Evolutionary conservation across 768 basidiomycete genomes (phyloP), one percentile per base, ranked within the genome.

Genomic region (Mycena haematopus): DNA sequence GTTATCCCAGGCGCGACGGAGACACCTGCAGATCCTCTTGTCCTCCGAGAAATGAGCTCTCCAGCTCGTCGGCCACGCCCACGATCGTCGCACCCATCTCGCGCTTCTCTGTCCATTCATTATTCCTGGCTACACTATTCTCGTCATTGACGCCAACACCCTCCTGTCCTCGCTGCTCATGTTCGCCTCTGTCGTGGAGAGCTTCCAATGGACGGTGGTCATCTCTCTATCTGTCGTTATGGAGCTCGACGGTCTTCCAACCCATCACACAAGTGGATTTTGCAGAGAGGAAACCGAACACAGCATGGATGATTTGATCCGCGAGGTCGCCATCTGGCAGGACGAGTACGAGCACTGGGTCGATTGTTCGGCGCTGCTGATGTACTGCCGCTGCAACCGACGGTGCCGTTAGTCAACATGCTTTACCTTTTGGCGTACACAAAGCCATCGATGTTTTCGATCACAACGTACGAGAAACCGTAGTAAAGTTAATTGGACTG

Each of bases 261-360:
- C 66, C 62, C 78, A 3, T 75, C 84, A 0, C 81, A 74, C 85
- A 90, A 63, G 84, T 95, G 62, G 90, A 93, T 64, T 92, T 94
- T 71, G 71, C 82, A 25, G 76, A 77, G 31, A 76, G 77, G 65
- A 69, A 63, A 67, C 72, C 69, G 90, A 91, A 49, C 83, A 90
- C 42, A 93, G 84, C 63, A 95, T 97, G 93, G 96, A 99, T 71
- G 96, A n/a, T n/a, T n/a, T n/a, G n/a, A n/a, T n/a, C n/a, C n/a
- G n/a, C n/a, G n/a, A n/a, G n/a, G n/a, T n/a, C n/a, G n/a, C n/a
- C n/a, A n/a, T n/a, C n/a, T n/a, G n/a, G n/a, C n/a, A n/a, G n/a
- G n/a, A n/a, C n/a, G n/a, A n/a, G n/a, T n/a, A n/a, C n/a, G n/a
- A n/a, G n/a, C n/a, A n/a, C n/a, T n/a, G n/a, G n/a, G n/a, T n/a